Evolutionary conservation across 2,329 filamentous ascomycete genomes (phyloP).

Genomic region (Nannizziopsis arthrosporioides): DNA sequence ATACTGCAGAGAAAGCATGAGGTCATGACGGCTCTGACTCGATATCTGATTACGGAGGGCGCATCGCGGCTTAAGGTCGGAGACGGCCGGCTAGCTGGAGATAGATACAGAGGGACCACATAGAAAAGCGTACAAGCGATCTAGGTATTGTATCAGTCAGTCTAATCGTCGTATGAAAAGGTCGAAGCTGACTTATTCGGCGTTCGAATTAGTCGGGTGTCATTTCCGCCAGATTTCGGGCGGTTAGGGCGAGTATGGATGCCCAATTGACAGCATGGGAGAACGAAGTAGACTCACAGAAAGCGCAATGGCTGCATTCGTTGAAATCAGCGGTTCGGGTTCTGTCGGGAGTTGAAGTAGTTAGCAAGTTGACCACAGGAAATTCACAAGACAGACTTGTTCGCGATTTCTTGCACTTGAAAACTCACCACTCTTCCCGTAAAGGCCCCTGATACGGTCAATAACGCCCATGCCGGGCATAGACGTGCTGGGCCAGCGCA

Average conservation of each 20-base stretch:
- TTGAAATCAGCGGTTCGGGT: constrained; percentile 14
- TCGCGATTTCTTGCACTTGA: background rate
- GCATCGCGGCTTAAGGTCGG: constrained; percentile 70
- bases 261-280: too few relatives aligned
- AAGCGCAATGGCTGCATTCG: constrained; percentile 10
- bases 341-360: constrained; percentile 5
- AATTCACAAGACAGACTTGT: background rate
- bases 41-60: constrained; percentile 75
- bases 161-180: background rate
- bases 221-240: too few relatives aligned
- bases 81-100: constrained; percentile 65
- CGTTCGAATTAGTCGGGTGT: too few relatives aligned
- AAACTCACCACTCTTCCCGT: constrained; percentile 1
- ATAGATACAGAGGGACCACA: constrained; percentile 83
- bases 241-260: too few relatives aligned
- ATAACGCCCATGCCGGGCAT: background rate
- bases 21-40: constrained; percentile 66
- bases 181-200: background rate
- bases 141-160: constrained; percentile 32
- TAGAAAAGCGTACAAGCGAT: constrained; percentile 77
- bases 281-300: constrained; percentile 9
- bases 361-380: background rate
- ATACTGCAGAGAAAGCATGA: constrained; percentile 60
- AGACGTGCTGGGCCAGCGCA: background rate
- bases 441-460: constrained; percentile 1